phyloP scores from a whole-genome alignment of 306 rosid species.

The Castanospermum australe region DNA sequence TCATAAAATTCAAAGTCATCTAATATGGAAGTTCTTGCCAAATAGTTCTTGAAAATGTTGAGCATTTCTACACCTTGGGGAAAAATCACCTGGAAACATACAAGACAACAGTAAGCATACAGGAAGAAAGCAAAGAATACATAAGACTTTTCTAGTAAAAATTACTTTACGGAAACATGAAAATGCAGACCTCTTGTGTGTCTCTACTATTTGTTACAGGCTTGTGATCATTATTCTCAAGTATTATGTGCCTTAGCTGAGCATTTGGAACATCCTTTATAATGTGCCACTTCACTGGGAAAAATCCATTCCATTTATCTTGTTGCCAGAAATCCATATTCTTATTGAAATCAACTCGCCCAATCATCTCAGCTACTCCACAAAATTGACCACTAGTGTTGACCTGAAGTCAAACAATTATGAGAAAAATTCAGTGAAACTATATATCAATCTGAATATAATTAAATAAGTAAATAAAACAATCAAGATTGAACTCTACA shows the following conservation, averaged over 20 bases:
- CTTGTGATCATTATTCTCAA: constrained; percentile 57
- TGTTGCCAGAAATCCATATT: constrained; percentile 79
- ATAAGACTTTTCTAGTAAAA: background rate
- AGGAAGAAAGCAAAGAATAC: background rate
- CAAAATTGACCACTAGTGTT: constrained; percentile 93
- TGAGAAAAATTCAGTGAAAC: background rate
- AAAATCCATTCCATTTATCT: constrained; percentile 63
- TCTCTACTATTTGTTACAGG: constrained; percentile 62
- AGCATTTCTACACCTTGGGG: constrained; percentile 65
- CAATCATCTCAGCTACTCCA: constrained; percentile 89
- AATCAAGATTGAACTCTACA: background rate
- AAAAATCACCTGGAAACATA: constrained; percentile 56
- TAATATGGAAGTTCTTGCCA: constrained; percentile 60
- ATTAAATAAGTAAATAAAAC: background rate
- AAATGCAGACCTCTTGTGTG: constrained; percentile 53
- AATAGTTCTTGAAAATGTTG: constrained; percentile 54
- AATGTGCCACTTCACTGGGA: constrained; percentile 60
- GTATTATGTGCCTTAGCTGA: constrained; percentile 60
- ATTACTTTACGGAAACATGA: background rate
- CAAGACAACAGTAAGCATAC: constrained; percentile 5
- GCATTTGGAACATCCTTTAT: constrained; percentile 54
- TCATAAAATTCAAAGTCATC: constrained; percentile 84
- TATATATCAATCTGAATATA: background rate
- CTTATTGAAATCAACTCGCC: constrained; percentile 68
- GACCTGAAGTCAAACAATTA: constrained; percentile 50